Percentiles rank a stretch among this genome's conserved stretches.
Evolutionary conservation across 2,329 filamentous ascomycete species (phyloP).

Genomic region (Ophiostoma sp.): DNA sequence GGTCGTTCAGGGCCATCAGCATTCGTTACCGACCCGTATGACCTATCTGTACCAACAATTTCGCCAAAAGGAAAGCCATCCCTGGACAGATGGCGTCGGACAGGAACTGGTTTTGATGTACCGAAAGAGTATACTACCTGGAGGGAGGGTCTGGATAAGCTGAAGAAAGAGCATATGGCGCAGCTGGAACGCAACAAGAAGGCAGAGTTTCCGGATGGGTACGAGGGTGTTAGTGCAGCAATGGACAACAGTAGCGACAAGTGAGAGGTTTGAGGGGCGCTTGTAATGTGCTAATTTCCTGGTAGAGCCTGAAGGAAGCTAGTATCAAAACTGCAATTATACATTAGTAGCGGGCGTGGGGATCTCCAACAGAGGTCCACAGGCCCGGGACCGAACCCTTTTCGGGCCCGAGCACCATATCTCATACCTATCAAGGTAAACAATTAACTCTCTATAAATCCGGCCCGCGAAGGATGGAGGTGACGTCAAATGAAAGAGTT

Average conservation of each 20-base stretch:
- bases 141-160: not conserved
- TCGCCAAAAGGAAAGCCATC: not conserved
- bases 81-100: not conserved
- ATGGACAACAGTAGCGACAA: not conserved
- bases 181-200: not conserved
- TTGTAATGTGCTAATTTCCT: not conserved
- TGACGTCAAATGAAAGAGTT: not conserved
- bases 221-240: not conserved
- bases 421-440: not conserved
- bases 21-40: not conserved
- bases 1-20: not conserved
- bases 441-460: not conserved
- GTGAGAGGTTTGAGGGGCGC: not conserved
- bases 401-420: not conserved
- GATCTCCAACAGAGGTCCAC: not conserved
- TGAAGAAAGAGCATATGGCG: not conserved
- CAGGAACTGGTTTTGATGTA: not conserved
- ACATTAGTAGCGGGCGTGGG: too few relatives aligned
- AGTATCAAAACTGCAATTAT: not conserved
- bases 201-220: not conserved
- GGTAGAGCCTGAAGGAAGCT: not conserved
- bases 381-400: not conserved
- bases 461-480: not conserved
- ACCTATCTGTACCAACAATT: not conserved
- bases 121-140: not conserved